Evolutionary conservation across 805 yeast genomes (phyloP).

Genomic region (Ogataea polymorpha): DNA sequence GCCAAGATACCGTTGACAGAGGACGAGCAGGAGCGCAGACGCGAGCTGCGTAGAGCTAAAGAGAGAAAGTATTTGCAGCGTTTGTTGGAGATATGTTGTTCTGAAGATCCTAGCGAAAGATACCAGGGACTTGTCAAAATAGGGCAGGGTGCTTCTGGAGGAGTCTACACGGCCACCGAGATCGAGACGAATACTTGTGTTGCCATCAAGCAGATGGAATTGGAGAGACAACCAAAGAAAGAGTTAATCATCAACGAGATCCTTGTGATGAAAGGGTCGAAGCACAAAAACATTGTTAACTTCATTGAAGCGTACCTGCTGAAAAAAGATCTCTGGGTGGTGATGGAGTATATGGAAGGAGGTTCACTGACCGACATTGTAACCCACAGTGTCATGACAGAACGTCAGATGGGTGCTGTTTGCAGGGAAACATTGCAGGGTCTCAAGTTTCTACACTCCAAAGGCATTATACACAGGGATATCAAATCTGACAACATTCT

Average conservation of each 20-base stretch:
- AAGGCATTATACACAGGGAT: conserved; percentile 93
- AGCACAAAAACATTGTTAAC: conserved; percentile 90
- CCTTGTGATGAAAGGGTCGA: conserved; percentile 89
- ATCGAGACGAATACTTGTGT: conserved; percentile 55
- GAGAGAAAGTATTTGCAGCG: conserved; percentile 71
- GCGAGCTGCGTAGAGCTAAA: conserved; percentile 72
- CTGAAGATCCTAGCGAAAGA: conserved; percentile 74
- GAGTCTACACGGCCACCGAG: conserved; percentile 86
- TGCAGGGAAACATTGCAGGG: conserved; percentile 89
- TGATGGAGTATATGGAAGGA: conserved; percentile 99
- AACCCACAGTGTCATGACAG: conserved; percentile 82
- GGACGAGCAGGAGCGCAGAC: conserved; percentile 59
- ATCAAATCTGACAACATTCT: conserved; percentile 93
- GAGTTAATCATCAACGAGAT: conserved; percentile 94
- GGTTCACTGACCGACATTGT: conserved; percentile 96
- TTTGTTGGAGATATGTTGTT: conserved; percentile 72
- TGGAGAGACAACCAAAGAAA: conserved; percentile 92
- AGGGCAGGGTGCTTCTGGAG: conserved; percentile 99
- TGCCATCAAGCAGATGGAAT: conserved; percentile 95
- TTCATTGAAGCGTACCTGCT: conserved; percentile 81
- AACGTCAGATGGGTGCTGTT: conserved; percentile 92
- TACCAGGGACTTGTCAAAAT: conserved; percentile 74
- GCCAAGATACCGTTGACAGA: conserved; percentile 43
- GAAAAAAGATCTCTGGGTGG: conserved; percentile 87
- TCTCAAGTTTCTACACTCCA: conserved; percentile 79